Base-by-base conservation (phyloP, 805 yeast genomes). In the Metschnikowia orientalis region DNA sequence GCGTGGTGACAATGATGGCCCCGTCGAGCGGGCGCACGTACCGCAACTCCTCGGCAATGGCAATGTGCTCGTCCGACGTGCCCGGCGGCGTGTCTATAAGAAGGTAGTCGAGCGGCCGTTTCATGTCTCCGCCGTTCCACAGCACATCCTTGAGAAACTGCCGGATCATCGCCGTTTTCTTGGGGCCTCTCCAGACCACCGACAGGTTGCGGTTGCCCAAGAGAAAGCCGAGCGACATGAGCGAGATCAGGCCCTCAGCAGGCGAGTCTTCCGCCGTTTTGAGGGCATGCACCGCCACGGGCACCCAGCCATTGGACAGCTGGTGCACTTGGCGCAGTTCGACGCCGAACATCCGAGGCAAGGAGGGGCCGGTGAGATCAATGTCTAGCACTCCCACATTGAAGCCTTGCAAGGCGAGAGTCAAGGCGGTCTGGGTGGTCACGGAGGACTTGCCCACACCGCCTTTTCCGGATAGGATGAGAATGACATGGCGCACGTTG, bases 71-170 rank as follows among this genome's bases (percentile, higher is more conserved):
- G 58, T 92, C 99, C 0, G 95, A 83, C 0, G 99, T 92, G 0
- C 99, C 99, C 0, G 99, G 99, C 1, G 99, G 99, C 0, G 99
- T 92, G 55, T 92, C 99, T 5, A 92, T 88, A 19, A 92, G 61
- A 35, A 90, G 60, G 53, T 84, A 90, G 48, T 81, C 77, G 35
- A 86, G 77, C 11, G 61, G 63, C 4, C 42, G 35, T 12, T 34
- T 35, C 17, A 72, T 63, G 12, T 70, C 73, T 0, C 87, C 95
- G 8, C 48, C 49, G 15, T 28, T 32, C 99, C 99, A 92, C 18
- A 75, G 75, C 2, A 90, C 95, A 54, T 92, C 97, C 40, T 77
- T 75, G 25, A 94, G 66, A 53, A 92, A 90, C 61, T 92, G 99
- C 41, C 89, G 74, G 22, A 92, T 84, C 97, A 92, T 92, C 9